Evolutionary conservation across 371 early-diverging fungal species (phyloP).

Genomic region (Mortierella sp.): DNA sequence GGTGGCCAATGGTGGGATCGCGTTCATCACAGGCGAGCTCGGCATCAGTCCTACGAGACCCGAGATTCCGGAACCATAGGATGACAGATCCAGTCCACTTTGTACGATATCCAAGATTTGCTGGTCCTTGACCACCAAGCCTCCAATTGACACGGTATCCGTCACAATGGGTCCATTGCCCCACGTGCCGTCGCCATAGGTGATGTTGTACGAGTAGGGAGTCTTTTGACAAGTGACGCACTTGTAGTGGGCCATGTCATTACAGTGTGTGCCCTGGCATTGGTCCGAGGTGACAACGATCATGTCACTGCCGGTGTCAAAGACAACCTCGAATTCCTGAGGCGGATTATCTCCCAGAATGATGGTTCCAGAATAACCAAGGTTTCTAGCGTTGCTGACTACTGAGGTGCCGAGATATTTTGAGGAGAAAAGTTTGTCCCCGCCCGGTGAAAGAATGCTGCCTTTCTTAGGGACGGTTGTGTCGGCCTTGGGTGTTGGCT

Average conservation of each 20-base stretch:
- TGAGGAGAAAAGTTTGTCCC: conserved; percentile 18
- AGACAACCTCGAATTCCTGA: conserved; percentile 48
- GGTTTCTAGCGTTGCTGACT: conserved; percentile 38
- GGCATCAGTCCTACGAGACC: conserved; percentile 53
- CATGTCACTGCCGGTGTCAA: conserved; percentile 54
- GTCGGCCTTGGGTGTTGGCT: background rate
- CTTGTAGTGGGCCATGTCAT: conserved; percentile 40
- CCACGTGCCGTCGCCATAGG: conserved; percentile 53
- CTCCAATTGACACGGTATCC: conserved; percentile 47
- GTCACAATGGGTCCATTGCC: conserved; percentile 47
- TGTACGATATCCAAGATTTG: conserved; percentile 47
- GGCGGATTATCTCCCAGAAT: conserved; percentile 41
- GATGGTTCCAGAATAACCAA: conserved; percentile 49
- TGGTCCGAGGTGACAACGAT: conserved; percentile 48
- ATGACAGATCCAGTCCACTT: conserved; percentile 39
- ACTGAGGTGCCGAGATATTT: conserved; percentile 31
- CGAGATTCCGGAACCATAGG: conserved; percentile 33
- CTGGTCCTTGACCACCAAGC: conserved; percentile 37
- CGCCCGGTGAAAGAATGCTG: background rate
- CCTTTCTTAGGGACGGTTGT: background rate
- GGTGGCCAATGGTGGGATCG: conserved; percentile 30
- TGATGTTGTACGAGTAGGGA: conserved; percentile 43
- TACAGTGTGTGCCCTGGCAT: conserved; percentile 38
- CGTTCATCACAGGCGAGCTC: conserved; percentile 23
- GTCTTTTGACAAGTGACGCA: conserved; percentile 42